Base-by-base conservation (phyloP, 2,329 filamentous ascomycete genomes). In the Graphilbum ipis-grandicollis region DNA sequence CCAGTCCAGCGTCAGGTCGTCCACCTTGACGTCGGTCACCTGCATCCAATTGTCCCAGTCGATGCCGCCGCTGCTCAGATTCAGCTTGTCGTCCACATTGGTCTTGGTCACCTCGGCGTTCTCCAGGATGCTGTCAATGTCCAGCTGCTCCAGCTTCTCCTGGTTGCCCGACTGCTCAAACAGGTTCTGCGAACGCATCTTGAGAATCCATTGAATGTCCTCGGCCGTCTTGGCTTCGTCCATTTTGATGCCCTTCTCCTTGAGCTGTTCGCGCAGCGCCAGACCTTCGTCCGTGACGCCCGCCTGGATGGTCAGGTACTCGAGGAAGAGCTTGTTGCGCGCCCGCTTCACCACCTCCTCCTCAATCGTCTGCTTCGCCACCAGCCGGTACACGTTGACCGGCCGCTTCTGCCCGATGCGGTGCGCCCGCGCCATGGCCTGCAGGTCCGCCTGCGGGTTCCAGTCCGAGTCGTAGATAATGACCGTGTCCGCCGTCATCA, bases 401-500 rank as follows among this genome's bases (percentile, higher is more conserved):
- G 90, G 88, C 44, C 78, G 85, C 54, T 90, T 93, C 54, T 98
- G 90, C 3, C 90, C 90, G 45, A 98, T 98, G 55, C 90, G 81
- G 58, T 98, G 92, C 40, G 92, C 92, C 57, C 90, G 79, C 40
- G 90, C 90, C 90, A 98, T 98, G 30, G 90, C 90, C 55, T 98
- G 90, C 46, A 98, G 62, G 63, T 98, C 92, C 7, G 90, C 90
- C 55, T 98, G 90, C 15, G 90, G 92, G 47, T 98, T 98, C 90
- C 92, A 98, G 51, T 94, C 86, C 0, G 90, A 96, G 55, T 98
- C 92, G 49, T 96, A 98, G 32, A 98, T 79, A 48, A 98, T 78
- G 45, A 98, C 90, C 1, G 90, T 98, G 51, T 98, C 92, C 8
- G 90, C 90, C 19, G 90, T 96, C 84, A 96, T 98, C 37, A 98